These are phyloP conservation scores for Styphnolobium japonicum DNA, from an alignment of 306 rosid genomes.

Conservation along the genomic window DNA sequence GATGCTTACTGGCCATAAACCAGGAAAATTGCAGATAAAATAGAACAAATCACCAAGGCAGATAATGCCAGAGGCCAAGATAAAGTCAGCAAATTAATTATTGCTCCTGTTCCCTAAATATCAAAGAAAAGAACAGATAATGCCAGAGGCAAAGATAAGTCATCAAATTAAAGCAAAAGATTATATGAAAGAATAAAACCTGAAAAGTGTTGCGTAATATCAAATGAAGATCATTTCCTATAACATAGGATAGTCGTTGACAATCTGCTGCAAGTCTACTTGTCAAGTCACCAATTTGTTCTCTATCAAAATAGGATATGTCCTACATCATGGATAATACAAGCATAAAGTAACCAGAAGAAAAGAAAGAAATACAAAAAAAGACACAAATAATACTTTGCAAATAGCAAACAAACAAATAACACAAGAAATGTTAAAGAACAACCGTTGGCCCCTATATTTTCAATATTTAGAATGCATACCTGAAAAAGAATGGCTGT, in stretches of 20 bases:
- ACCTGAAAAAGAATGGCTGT: conserved; percentile 70
- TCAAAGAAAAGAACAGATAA: conserved; percentile 25
- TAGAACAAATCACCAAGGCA: conserved; percentile 60
- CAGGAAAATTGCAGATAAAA: conserved; percentile 57
- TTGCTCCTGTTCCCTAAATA: conserved; percentile 76
- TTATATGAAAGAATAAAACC: conserved; percentile 40
- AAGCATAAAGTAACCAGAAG: neutral
- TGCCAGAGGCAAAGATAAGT: neutral
- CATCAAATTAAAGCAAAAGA: conserved; percentile 5
- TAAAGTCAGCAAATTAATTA: conserved; percentile 61
- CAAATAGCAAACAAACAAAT: neutral
- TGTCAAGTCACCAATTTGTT: conserved; percentile 73
- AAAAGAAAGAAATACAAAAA: neutral
- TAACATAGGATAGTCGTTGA: conserved; percentile 57
- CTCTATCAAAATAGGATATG: conserved; percentile 69
- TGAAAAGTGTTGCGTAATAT: conserved; percentile 61
- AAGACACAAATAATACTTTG: neutral
- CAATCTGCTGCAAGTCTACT: conserved; percentile 86
- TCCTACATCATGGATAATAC: conserved; percentile 49
- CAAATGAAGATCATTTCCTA: conserved; percentile 63
- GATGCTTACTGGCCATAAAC: conserved; percentile 63
- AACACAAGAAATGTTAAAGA: neutral
- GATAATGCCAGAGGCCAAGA: conserved; percentile 87
- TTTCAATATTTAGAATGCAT: conserved; percentile 17
- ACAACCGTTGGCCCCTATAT: neutral